Percentiles rank a stretch among this genome's conserved stretches.
These are phyloP conservation scores for Rachicladosporium sp. DNA, from an alignment of 2,329 filamentous ascomycete species.

Conservation along the genomic window DNA sequence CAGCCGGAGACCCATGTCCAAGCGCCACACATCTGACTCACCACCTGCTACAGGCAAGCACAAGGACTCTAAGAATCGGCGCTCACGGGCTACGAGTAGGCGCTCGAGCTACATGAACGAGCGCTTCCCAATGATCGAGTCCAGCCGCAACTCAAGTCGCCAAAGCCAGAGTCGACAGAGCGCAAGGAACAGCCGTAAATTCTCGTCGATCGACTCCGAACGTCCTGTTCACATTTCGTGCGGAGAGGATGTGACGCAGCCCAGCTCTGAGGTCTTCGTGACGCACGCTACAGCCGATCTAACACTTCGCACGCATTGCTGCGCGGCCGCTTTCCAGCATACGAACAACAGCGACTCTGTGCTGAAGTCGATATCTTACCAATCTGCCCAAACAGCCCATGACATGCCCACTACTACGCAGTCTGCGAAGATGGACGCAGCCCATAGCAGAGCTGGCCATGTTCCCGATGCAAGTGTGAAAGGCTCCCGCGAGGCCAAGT, in stretches of 20 bases:
- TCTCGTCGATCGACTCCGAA: slow-evolving; percentile 4
- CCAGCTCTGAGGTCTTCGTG: too few relatives aligned
- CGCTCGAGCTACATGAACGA: slow-evolving; percentile 32
- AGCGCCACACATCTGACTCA: slow-evolving; percentile 3
- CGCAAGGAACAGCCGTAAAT: slow-evolving; percentile 2
- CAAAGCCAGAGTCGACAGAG: slow-evolving; percentile 4
- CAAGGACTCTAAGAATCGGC: slow-evolving; percentile 11
- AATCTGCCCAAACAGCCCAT: too few relatives aligned
- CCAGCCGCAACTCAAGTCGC: slow-evolving; percentile 17
- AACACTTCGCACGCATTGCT: too few relatives aligned
- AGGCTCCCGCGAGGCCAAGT: slow-evolving; percentile 10
- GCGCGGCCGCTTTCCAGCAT: too few relatives aligned
- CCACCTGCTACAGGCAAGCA: slow-evolving; percentile 4
- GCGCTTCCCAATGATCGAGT: slow-evolving; percentile 30
- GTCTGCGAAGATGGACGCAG: too few relatives aligned
- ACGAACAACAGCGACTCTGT: too few relatives aligned
- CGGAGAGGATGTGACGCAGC: slow-evolving; percentile 1
- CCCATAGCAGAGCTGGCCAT: too few relatives aligned
- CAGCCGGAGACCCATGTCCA: not conserved
- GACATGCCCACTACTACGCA: too few relatives aligned
- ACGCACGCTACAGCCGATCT: too few relatives aligned
- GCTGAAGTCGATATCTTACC: too few relatives aligned
- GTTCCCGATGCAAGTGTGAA: not conserved
- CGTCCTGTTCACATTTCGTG: slow-evolving; percentile 1
- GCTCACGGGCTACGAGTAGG: slow-evolving; percentile 7